Conservation (phyloP, 2,329 filamentous ascomycete genomes). For the Cladosporium halotolerans region DNA sequence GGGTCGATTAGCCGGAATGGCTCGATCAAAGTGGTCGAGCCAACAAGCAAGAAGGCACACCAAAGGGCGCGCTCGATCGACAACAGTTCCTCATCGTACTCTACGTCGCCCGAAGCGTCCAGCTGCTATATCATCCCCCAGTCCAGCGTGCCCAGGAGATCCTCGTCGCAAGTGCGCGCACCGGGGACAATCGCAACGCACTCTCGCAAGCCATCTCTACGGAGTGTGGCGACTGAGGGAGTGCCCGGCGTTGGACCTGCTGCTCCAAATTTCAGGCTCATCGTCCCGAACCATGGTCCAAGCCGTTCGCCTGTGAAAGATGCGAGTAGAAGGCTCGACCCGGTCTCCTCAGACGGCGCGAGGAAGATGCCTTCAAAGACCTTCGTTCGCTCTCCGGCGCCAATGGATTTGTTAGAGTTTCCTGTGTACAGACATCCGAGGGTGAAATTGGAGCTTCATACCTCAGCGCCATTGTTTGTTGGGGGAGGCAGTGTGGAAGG, state of each 20-base stretch:
- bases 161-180: slow-evolving; percentile 35
- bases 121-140: slow-evolving; percentile 42
- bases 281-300: slow-evolving; percentile 40
- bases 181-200: slow-evolving; percentile 5
- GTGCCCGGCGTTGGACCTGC: background rate
- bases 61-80: slow-evolving; percentile 11
- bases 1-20: slow-evolving; percentile 18
- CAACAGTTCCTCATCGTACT: slow-evolving; percentile 27
- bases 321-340: slow-evolving; percentile 34
- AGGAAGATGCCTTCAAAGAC: slow-evolving; percentile 43
- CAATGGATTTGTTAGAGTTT: slow-evolving; percentile 45
- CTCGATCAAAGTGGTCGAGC: slow-evolving; percentile 19
- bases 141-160: slow-evolving; percentile 40
- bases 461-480: slow-evolving; percentile 48
- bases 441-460: slow-evolving; percentile 43
- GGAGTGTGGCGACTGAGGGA: slow-evolving; percentile 2
- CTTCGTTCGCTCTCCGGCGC: slow-evolving; percentile 41
- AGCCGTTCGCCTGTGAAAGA: slow-evolving; percentile 46
- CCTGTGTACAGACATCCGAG: slow-evolving; percentile 45
- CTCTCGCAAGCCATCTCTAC: slow-evolving; percentile 18
- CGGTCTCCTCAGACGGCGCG: slow-evolving; percentile 37
- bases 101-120: slow-evolving; percentile 33
- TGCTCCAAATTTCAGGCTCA: slow-evolving; percentile 10
- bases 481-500: slow-evolving; percentile 51
- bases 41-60: slow-evolving; percentile 5